These are phyloP conservation scores for Alternaria arborescens DNA, from an alignment of 2,329 filamentous ascomycete species.

Conservation along the genomic window DNA sequence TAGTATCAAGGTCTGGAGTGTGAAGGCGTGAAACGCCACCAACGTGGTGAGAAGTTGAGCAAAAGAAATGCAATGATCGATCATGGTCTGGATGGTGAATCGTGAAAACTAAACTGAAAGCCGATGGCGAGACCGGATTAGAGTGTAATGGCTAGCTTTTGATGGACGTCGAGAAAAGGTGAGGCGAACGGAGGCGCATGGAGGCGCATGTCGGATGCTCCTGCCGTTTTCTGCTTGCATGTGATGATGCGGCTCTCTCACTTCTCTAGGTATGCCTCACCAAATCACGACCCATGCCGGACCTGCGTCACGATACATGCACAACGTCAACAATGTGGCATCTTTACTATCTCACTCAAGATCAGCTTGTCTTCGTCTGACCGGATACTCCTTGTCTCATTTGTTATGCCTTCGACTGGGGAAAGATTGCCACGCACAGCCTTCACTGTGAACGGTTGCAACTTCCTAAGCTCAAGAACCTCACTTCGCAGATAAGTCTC, in stretches of 20 bases:
- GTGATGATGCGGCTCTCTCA: constrained; percentile 6
- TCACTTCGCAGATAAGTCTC: not conserved
- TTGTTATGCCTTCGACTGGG: not conserved
- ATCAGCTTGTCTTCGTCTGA: not conserved
- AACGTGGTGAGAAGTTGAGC: not conserved
- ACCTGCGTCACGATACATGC: not conserved
- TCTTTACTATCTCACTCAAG: not conserved
- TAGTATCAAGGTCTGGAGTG: constrained; percentile 85
- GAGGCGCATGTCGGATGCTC: constrained; percentile 7
- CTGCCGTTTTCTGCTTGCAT: constrained; percentile 7
- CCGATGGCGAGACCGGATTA: no score
- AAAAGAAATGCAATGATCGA: not conserved
- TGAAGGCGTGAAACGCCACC: constrained; percentile 31
- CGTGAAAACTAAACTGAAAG: not conserved
- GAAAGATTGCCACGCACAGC: no score
- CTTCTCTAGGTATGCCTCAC: not conserved
- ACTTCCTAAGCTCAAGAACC: not conserved
- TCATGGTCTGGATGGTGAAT: not conserved
- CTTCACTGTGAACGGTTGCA: not conserved
- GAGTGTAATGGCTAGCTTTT: not conserved
- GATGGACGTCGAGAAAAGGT: constrained; percentile 4
- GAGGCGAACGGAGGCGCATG: constrained; percentile 16
- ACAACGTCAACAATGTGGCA: not conserved
- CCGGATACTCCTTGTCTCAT: not conserved
- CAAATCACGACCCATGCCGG: not conserved